Evolutionary conservation across 441 rosid genomes (phyloP).

Genomic region (Gossypium armourianum): DNA sequence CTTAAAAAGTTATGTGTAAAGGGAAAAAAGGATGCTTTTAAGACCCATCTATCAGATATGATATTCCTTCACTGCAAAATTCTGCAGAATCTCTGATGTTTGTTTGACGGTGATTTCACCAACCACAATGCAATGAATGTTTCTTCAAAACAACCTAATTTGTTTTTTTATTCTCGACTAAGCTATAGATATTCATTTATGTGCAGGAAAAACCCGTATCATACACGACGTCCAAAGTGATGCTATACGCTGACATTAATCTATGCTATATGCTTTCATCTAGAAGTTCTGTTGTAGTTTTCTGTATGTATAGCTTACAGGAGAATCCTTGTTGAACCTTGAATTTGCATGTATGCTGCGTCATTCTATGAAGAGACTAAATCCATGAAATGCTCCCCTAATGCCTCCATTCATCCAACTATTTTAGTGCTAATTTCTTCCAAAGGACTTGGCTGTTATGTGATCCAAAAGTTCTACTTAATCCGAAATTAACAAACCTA

Average conservation of each 20-base stretch:
- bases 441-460: not conserved
- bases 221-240: not conserved
- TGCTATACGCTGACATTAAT: not conserved
- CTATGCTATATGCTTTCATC: not conserved
- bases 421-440: not conserved
- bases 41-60: not conserved
- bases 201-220: not conserved
- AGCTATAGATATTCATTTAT: not conserved
- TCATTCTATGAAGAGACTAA: not conserved
- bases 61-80: not conserved
- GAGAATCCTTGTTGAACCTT: not conserved
- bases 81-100: not conserved
- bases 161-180: not conserved
- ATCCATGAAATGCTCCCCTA: not conserved
- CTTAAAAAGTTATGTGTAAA: not conserved
- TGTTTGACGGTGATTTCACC: not conserved
- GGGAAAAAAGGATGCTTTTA: not conserved
- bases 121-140: slow-evolving; percentile 5
- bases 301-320: not conserved
- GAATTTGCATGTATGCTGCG: not conserved
- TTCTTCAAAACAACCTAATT: not conserved
- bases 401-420: not conserved
- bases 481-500: not conserved
- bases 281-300: not conserved
- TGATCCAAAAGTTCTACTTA: not conserved